Evolutionary conservation across 139 green algal genomes (phyloP).

Genomic region (Chlamydomonas eustigma): DNA sequence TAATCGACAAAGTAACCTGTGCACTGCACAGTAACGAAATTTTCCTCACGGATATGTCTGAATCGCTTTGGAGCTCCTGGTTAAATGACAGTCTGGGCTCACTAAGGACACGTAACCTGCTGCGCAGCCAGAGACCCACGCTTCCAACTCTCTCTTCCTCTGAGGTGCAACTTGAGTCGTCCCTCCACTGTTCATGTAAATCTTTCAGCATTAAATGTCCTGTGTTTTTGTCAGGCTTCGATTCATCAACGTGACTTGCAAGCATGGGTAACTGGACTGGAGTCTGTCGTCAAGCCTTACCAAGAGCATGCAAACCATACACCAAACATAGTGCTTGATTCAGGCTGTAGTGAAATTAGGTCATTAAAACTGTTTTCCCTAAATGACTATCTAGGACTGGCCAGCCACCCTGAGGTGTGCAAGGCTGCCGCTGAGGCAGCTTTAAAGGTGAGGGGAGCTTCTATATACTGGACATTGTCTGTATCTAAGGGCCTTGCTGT

Average conservation of each 20-base stretch:
- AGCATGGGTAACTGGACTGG: constrained; percentile 20
- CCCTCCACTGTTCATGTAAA: background rate
- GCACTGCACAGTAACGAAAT: too few species aligned
- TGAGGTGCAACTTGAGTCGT: constrained; percentile 12
- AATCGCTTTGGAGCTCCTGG: constrained; percentile 17
- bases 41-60: too few species aligned
- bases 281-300: background rate
- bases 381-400: constrained; percentile 96
- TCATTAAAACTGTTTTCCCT: constrained; percentile 66
- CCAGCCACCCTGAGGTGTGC: constrained; percentile 70
- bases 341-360: background rate
- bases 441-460: constrained; percentile 14
- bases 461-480: too few species aligned
- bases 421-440: constrained; percentile 52
- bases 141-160: constrained; percentile 25
- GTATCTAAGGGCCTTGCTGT: too few species aligned
- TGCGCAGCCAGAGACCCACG: constrained; percentile 42
- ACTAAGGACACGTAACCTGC: constrained; percentile 25
- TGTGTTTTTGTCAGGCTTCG: constrained; percentile 16
- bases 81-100: constrained; percentile 24
- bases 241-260: constrained; percentile 30
- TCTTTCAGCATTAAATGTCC: too few species aligned
- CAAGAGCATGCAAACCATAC: constrained; percentile 7
- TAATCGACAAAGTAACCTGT: too few species aligned
- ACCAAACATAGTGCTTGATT: background rate